These are phyloP conservation scores for Yarrowia sp. DNA, from an alignment of 805 yeast genomes.

Conservation along the genomic window DNA sequence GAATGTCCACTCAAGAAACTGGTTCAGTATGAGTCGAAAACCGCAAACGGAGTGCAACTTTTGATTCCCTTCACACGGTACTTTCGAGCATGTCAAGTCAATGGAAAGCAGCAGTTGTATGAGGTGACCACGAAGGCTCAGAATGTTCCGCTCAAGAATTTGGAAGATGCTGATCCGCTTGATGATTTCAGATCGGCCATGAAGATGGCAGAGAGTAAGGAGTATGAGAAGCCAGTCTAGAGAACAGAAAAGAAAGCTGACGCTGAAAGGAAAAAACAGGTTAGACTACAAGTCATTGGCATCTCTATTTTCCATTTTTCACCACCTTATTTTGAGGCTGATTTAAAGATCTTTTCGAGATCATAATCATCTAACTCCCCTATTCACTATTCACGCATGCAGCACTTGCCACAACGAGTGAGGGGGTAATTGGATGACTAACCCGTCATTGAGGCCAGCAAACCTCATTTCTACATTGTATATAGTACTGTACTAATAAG, in stretches of 20 bases:
- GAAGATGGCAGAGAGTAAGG: constrained; percentile 14
- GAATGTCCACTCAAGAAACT: constrained; percentile 46
- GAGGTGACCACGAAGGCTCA: constrained; percentile 20
- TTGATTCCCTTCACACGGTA: constrained; percentile 45
- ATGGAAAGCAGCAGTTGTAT: constrained; percentile 17
- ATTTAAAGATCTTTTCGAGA: no score
- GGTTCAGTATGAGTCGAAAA: constrained; percentile 46
- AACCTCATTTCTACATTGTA: neutral
- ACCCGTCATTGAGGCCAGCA: no score
- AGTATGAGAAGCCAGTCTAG: neutral
- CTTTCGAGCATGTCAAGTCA: constrained; percentile 43
- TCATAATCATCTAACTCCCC: no score
- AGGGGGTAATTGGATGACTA: no score
- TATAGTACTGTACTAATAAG: constrained; percentile 34
- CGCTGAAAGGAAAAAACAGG: no score
- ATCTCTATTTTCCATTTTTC: no score
- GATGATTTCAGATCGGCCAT: constrained; percentile 18
- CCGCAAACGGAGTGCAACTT: constrained; percentile 21
- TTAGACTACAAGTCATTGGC: no score
- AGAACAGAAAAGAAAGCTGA: neutral
- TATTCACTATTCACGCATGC: no score
- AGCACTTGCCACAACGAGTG: no score
- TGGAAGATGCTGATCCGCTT: constrained; percentile 1
- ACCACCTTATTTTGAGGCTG: no score
- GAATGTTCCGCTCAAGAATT: constrained; percentile 7